These are phyloP conservation scores for Sarcodon sp. DNA, from an alignment of 768 basidiomycete species.

Conservation along the genomic window DNA sequence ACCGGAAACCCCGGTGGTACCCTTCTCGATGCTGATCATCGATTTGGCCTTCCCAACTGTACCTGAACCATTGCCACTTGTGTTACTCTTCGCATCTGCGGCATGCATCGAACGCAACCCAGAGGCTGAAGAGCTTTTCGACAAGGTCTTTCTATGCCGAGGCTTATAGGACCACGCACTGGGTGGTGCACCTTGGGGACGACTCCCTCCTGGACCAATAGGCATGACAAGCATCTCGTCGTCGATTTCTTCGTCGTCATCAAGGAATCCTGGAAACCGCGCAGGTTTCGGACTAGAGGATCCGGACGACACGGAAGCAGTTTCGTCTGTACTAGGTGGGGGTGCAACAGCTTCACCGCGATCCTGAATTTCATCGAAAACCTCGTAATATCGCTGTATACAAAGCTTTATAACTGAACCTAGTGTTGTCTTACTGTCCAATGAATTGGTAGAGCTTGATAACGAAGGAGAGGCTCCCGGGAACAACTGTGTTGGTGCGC, in stretches of 20 bases:
- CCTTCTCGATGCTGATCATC: slow-evolving; percentile 54
- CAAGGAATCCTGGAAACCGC: slow-evolving; percentile 12
- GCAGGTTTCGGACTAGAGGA: neutral
- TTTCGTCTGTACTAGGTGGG: slow-evolving; percentile 1
- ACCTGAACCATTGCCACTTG: slow-evolving; percentile 12
- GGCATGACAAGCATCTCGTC: slow-evolving; percentile 69
- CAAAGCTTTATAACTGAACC: slow-evolving; percentile 64
- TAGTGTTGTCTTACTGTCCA: slow-evolving; percentile 48
- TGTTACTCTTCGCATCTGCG: slow-evolving; percentile 13
- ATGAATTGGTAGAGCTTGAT: slow-evolving; percentile 6
- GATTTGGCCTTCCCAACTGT: slow-evolving; percentile 36
- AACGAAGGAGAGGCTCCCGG: slow-evolving; percentile 6
- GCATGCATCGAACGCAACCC: slow-evolving; percentile 23
- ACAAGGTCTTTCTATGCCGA: neutral
- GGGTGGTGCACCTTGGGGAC: slow-evolving; percentile 9
- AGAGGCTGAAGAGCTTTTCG: slow-evolving; percentile 3
- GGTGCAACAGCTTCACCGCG: slow-evolving; percentile 38
- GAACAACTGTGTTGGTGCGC: slow-evolving; percentile 25
- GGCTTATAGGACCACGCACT: slow-evolving; percentile 20
- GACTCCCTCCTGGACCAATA: slow-evolving; percentile 29
- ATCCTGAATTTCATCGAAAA: slow-evolving; percentile 75
- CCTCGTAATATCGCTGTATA: slow-evolving; percentile 73
- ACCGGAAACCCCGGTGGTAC: slow-evolving; percentile 13
- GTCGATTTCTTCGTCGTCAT: slow-evolving; percentile 65
- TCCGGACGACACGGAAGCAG: slow-evolving; percentile 7